These are phyloP conservation scores for Periconia sp. DNA, from an alignment of 2,329 filamentous ascomycete genomes.

Conservation along the genomic window DNA sequence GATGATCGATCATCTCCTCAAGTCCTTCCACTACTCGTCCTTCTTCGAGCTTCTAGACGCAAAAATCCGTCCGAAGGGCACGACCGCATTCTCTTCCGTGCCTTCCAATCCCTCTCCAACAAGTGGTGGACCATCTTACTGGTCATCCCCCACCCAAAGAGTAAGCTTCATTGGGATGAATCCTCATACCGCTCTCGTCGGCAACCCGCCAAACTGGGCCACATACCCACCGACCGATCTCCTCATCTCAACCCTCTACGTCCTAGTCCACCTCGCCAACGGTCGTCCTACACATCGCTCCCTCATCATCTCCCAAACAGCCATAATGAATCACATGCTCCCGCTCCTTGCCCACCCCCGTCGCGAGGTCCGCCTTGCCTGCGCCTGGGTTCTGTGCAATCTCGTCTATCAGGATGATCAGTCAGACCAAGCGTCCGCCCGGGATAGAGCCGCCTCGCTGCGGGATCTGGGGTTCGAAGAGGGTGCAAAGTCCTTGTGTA, in stretches of 20 bases:
- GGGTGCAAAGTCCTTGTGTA: conserved; percentile 66
- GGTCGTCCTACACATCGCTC: conserved; percentile 79
- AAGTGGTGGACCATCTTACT: conserved; percentile 26
- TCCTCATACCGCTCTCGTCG: conserved; percentile 11
- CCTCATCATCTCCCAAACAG: conserved; percentile 69
- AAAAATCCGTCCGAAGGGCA: conserved; percentile 68
- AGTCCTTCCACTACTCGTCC: conserved; percentile 74
- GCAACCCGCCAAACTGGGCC: conserved; percentile 52
- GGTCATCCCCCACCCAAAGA: conserved; percentile 63
- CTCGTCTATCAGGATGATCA: conserved; percentile 82
- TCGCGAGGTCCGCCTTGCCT: conserved; percentile 74
- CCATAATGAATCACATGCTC: conserved; percentile 74
- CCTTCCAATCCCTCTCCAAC: conserved; percentile 8
- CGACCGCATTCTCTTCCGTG: conserved; percentile 12
- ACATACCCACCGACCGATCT: conserved; percentile 62
- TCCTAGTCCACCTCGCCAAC: conserved; percentile 88
- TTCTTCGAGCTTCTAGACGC: conserved; percentile 81
- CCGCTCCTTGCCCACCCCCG: conserved; percentile 76
- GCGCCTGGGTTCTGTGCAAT: conserved; percentile 86
- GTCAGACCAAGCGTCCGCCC: conserved; percentile 68
- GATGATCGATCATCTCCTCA: conserved; percentile 88
- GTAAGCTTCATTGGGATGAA: no score
- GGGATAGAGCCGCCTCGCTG: conserved; percentile 71
- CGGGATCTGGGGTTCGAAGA: conserved; percentile 73
- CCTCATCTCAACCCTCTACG: conserved; percentile 76